Percentiles rank a stretch among this genome's conserved stretches.
These are phyloP conservation scores for Cryptococcus sp. DNA, from an alignment of 1,284 basidiomycete species.

Conservation along the genomic window DNA sequence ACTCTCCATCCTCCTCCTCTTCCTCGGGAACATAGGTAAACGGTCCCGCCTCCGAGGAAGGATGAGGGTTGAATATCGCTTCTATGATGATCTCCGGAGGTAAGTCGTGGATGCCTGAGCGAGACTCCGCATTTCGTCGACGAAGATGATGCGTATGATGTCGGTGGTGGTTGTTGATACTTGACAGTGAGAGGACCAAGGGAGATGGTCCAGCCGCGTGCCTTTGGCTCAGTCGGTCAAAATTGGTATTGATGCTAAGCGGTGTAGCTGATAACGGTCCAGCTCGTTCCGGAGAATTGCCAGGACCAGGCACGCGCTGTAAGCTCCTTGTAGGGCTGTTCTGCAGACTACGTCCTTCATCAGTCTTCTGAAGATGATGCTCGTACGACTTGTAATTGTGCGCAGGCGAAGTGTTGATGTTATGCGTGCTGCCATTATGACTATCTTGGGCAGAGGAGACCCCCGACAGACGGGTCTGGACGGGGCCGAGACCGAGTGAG, in stretches of 20 bases:
- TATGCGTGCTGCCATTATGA: conserved; percentile 6
- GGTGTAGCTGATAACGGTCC: too few relatives aligned
- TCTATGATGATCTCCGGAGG: conserved; percentile 46
- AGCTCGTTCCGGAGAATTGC: too few relatives aligned
- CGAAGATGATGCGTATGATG: conserved; percentile 21
- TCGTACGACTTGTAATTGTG: conserved; percentile 33
- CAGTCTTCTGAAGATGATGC: conserved; percentile 27
- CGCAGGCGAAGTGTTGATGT: conserved; percentile 18
- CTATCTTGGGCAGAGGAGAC: conserved; percentile 11
- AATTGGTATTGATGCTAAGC: too few relatives aligned
- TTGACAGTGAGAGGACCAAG: conserved; percentile 6
- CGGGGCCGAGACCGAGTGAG: conserved; percentile 17
- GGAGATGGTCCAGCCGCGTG: not conserved
- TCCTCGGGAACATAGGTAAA: conserved; percentile 42
- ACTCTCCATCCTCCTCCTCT: conserved; percentile 9
- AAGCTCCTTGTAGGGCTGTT: not conserved
- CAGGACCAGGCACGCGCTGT: too few relatives aligned
- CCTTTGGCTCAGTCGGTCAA: too few relatives aligned
- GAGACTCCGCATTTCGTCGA: conserved; percentile 1
- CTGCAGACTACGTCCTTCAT: not conserved
- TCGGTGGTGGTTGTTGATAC: conserved; percentile 15
- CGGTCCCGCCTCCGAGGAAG: conserved; percentile 33
- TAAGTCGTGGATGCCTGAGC: conserved; percentile 25
- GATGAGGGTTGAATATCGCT: conserved; percentile 46
- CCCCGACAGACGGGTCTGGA: conserved; percentile 17